A percentile compares a stretch with the other conserved stretches of the same genome.
phyloP scores from a whole-genome alignment of 2,329 filamentous ascomycete species.

The Hypoxylon sp. region DNA sequence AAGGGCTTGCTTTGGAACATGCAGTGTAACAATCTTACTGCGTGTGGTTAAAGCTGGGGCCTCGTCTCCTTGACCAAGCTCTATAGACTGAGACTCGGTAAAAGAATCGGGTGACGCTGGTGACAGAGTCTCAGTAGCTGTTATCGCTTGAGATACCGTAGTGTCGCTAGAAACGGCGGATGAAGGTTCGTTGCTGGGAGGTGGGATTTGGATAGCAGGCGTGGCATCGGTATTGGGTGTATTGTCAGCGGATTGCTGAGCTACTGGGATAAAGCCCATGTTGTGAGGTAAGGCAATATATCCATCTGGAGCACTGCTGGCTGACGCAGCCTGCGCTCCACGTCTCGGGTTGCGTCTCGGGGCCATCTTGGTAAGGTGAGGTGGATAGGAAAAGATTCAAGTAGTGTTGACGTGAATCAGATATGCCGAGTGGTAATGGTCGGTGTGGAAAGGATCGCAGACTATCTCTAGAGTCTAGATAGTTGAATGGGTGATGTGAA shows the following conservation, averaged over 20 bases:
- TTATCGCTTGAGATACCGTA: not conserved
- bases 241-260: not conserved
- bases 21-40: slow-evolving; percentile 5
- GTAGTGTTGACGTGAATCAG: not conserved
- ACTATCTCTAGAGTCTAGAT: too few relatives aligned
- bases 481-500: too few relatives aligned
- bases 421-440: not conserved
- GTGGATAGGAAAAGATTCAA: not conserved
- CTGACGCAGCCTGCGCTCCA: slow-evolving; percentile 31
- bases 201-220: not conserved
- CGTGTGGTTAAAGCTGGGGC: too few relatives aligned
- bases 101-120: too few relatives aligned
- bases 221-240: not conserved
- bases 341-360: slow-evolving; percentile 29
- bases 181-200: not conserved
- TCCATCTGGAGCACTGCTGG: slow-evolving; percentile 15
- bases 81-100: too few relatives aligned
- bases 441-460: too few relatives aligned
- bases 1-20: not conserved
- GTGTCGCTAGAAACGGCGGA: not conserved
- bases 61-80: too few relatives aligned
- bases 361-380: slow-evolving; percentile 16
- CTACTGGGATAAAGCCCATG: slow-evolving; percentile 29
- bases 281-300: slow-evolving; percentile 40
- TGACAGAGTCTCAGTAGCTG: not conserved